A percentile compares a stretch with the other conserved stretches of the same genome.
Conservation (phyloP, 179 eudicot species). For the Nepenthes alata region DNA sequence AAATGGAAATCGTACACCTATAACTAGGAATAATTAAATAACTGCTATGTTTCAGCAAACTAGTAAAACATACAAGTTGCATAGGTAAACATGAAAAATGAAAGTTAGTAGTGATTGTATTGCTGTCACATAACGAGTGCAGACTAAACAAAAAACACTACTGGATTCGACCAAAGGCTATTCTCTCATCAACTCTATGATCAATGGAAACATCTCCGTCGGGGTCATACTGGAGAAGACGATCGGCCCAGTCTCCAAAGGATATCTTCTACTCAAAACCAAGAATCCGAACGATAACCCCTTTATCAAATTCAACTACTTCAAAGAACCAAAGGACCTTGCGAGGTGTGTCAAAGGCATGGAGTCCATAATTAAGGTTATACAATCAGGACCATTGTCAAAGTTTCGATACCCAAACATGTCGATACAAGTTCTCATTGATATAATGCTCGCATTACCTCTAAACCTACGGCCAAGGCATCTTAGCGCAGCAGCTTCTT, state of each 20-base stretch:
- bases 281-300: constrained; percentile 53
- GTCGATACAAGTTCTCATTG: constrained; percentile 25
- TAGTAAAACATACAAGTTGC: too few relatives aligned
- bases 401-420: constrained; percentile 32
- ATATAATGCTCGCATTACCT: constrained; percentile 31
- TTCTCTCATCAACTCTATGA: constrained; percentile 13
- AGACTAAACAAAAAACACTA: constrained; percentile 17
- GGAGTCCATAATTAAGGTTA: constrained; percentile 33
- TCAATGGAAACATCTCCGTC: constrained; percentile 17
- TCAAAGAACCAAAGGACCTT: constrained; percentile 56
- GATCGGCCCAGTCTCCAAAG: constrained; percentile 45
- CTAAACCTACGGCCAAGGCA: constrained; percentile 45
- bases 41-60: too few relatives aligned
- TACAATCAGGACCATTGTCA: constrained; percentile 39
- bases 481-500: constrained; percentile 16
- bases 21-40: too few relatives aligned
- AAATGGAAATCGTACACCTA: too few relatives aligned
- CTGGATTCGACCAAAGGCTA: constrained; percentile 10
- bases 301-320: constrained; percentile 64
- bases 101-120: neutral
- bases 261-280: constrained; percentile 38
- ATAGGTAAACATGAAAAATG: too few relatives aligned
- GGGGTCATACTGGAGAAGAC: constrained; percentile 56
- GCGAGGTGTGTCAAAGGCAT: constrained; percentile 55
- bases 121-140: neutral